These are phyloP conservation scores for Lentinula boryana DNA, from an alignment of 768 basidiomycete genomes.

Conservation along the genomic window DNA sequence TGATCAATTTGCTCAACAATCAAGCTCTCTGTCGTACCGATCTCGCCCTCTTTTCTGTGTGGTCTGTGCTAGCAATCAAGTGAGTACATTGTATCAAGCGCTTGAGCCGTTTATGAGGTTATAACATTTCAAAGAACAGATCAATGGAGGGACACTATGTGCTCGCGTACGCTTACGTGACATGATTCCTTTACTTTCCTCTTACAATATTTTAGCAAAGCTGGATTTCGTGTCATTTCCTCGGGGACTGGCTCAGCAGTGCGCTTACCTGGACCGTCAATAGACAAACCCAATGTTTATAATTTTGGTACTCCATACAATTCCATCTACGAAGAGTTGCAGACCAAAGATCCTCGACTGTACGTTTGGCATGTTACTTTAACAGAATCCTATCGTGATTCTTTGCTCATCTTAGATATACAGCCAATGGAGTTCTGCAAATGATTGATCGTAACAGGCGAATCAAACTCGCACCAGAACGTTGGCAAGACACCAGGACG, in stretches of 20 bases:
- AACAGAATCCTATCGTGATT: neutral
- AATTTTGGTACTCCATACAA: conserved; percentile 97
- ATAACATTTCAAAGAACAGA: conserved; percentile 60
- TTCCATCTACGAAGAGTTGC: conserved; percentile 87
- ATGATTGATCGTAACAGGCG: conserved; percentile 96
- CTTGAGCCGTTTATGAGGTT: neutral
- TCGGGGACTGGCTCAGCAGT: conserved; percentile 97
- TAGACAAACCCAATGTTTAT: conserved; percentile 98
- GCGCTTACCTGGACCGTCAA: conserved; percentile 89
- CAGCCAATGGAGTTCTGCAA: conserved; percentile 86
- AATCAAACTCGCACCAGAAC: conserved; percentile 89
- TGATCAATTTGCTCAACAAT: neutral
- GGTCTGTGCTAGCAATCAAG: conserved; percentile 99
- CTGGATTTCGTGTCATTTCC: conserved; percentile 86
- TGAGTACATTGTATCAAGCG: conserved; percentile 27
- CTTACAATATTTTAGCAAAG: conserved; percentile 50
- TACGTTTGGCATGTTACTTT: conserved; percentile 32
- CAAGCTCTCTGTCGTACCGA: conserved; percentile 37
- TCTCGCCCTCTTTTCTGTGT: conserved; percentile 88
- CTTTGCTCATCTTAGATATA: conserved; percentile 54
- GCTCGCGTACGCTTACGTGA: conserved; percentile 55
- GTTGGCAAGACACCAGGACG: conserved; percentile 89
- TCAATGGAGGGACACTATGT: conserved; percentile 98
- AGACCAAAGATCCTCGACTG: conserved; percentile 77
- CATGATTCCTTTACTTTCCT: neutral